Evolutionary conservation across 768 basidiomycete species (phyloP), one percentile per base, ranked within the genome.

Genomic region (Scleroderma bovista): DNA sequence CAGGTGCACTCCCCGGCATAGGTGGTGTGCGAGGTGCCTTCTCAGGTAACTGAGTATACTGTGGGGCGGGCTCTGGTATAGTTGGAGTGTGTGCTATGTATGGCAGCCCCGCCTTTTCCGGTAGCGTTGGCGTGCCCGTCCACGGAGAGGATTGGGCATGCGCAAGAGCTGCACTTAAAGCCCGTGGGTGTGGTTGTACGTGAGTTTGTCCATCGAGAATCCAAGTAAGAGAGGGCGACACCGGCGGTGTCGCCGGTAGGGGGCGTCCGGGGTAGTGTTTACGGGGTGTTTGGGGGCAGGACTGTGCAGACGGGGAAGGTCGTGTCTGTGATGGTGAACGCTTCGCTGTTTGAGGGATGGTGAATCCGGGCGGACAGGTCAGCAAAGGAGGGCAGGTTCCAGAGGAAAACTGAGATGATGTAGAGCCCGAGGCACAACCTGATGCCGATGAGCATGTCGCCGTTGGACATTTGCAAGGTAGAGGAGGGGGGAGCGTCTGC

Each of bases 161-260:
- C 31, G 20, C 32, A 6, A 33, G 12, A 3, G 44, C n/a, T 13
- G 44, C 20, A n/a, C 33, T 31, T 13, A 19, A 29, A 33, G 51
- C 37, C 48, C 63, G 63, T 19, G 56, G 52, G 44, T 54, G 57
- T 8, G 52, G 49, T 6, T 20, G 19, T 9, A 56, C 49, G 1
- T 41, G 61, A 5, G 20, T 47, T 40, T 42, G 22, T 2, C 60
- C 60, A 48, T 68, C 67, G 32, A 67, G 66, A 49, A 69, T 56
- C 65, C 65, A 69, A 6, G 63, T 67, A 51, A 67, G 46, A 10
- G 65, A 67, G 22, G 65, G 65, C 7, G 65, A 67, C 7, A 61
- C 40, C 10, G 65, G 65, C 20, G 65, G 65, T 37, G 65, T 67
- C 48, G 61, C 63, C 10, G 65, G 65, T 33, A 67, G 61, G 19